Base-by-base conservation (phyloP, 73 alveolate species). In the Urostyla sp. region DNA sequence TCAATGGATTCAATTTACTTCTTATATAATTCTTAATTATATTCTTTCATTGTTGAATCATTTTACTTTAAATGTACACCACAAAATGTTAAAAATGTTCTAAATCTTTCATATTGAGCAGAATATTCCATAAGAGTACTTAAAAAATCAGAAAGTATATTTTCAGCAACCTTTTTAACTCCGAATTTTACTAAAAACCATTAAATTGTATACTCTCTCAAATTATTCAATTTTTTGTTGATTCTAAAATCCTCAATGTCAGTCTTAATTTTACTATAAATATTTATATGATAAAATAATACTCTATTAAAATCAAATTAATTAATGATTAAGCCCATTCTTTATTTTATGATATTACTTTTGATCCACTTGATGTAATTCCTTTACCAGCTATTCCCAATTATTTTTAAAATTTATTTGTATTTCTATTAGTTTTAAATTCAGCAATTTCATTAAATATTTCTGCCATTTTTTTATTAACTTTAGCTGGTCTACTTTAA, bases 181-280 rank as follows among this genome's bases (percentile, higher is more conserved):
- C 91, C 91, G 36, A 83, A 83, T 40, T 58, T 83, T 5, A 46
- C 60, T 50, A 69, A 28, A 58, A 83, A 83, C 91, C 91, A 83
- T 55, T 83, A 48, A 27, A 83, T 83, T 0, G 56, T 54, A 34
- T 38, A 83, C 21, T 83, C 87, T 32, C 82, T 53, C 46, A 83
- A 13, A 3, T 66, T n/a, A 20, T 27, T 27, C 0, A 80, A 31
- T 0, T 82, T 82, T 31, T 72, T 69, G 27, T 84, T 84, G 30
- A 66, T 84, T 72, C 50, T 83, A 37, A 40, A 83, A 10, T 83
- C 91, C 45, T 83, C 91, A 51, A 72, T 60, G 27, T 83, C 91
- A 16, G 67, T 46, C 46, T 60, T 72, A 7, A 58, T 83, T 55
- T 83, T 83, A 24, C n/a, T n/a, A n/a, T n/a, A n/a, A n/a, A n/a